Evolutionary conservation across 2,329 filamentous ascomycete genomes (phyloP), one percentile per base, ranked within the genome.

Genomic region (Pyrenochaeta sp.): DNA sequence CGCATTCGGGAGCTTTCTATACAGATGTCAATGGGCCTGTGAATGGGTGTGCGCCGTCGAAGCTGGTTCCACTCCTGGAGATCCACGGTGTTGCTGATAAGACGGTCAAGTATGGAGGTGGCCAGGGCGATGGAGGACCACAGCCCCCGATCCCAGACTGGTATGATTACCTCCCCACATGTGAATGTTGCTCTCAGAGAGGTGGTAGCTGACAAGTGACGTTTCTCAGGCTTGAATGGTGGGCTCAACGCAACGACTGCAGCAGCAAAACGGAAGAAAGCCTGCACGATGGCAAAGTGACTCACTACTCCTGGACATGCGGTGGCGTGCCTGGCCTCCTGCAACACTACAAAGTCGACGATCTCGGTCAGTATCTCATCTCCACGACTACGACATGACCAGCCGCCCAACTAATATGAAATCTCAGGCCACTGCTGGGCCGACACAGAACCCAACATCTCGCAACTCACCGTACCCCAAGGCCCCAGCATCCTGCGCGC

Each of bases 11-110:
- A 0, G 65, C 77, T 0, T 78, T 74, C 55, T 79, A 79, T 50
- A 76, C 72, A 1, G 72, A 76, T 19, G 30, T 58, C 18, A 67
- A 73, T 52, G 58, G 69, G 13, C 69, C 74, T 2, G 45, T 55
- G 11, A 59, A 68, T 10, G 66, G 76, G n/a, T 79, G 75, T 61
- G 59, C 49, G 3, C 68, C 74, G 63, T 15, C 69, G 65, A 31
- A 51, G 38, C 18, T 34, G 0, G 44, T 80, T 3, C 77, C 78
- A 1, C 67, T 82, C 7, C 59, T 81, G 7, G 75, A 78, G 28
- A 75, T 81, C 38, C 79, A 82, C 55, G 79, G 79, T n/a, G 72
- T 70, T 2, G 67, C 53, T 2, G 80, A 82, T 55, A 65, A 50
- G 3, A 77, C 71, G 0, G 79, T 81, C 22, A 51, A 62, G 0